Evolutionary conservation across 768 basidiomycete species (phyloP).

Genomic region (Boletus edulis): DNA sequence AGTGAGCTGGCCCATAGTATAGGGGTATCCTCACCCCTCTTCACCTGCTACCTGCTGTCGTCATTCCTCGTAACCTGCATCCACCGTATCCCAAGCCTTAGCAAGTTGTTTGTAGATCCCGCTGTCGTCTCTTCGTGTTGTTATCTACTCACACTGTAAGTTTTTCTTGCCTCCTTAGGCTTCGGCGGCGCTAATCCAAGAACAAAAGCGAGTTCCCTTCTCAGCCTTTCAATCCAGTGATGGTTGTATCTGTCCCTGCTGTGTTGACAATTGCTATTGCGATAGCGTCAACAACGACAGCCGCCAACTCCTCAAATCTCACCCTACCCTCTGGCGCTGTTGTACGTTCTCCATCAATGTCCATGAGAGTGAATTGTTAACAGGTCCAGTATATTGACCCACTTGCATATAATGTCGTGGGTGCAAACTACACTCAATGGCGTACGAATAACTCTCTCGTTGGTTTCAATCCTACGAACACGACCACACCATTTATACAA

Average conservation of each 20-base stretch:
- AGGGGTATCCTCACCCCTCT: background rate
- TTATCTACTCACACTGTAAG: too few relatives aligned
- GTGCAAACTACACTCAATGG: slow-evolving; percentile 40
- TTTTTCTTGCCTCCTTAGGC: too few relatives aligned
- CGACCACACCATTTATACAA: slow-evolving; percentile 58
- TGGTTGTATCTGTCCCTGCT: background rate
- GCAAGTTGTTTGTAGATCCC: too few relatives aligned
- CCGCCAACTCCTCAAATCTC: background rate
- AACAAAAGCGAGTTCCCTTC: background rate
- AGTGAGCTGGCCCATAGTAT: background rate
- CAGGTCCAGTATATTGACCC: slow-evolving; percentile 48
- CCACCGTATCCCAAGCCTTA: too few relatives aligned
- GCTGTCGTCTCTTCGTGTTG: too few relatives aligned
- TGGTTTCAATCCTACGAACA: slow-evolving; percentile 64
- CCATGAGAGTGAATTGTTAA: background rate
- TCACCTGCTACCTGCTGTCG: background rate
- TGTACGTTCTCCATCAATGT: slow-evolving; percentile 11
- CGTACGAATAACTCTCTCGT: slow-evolving; percentile 36
- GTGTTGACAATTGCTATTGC: slow-evolving; percentile 7
- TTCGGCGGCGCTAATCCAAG: too few relatives aligned
- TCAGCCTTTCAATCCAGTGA: background rate
- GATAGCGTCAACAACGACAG: background rate
- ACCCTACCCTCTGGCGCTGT: slow-evolving; percentile 22
- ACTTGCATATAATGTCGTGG: slow-evolving; percentile 49
- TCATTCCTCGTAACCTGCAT: background rate